These are phyloP conservation scores for Arxiozyma telluris DNA, from an alignment of 1,139 yeast genomes.

Conservation along the genomic window DNA sequence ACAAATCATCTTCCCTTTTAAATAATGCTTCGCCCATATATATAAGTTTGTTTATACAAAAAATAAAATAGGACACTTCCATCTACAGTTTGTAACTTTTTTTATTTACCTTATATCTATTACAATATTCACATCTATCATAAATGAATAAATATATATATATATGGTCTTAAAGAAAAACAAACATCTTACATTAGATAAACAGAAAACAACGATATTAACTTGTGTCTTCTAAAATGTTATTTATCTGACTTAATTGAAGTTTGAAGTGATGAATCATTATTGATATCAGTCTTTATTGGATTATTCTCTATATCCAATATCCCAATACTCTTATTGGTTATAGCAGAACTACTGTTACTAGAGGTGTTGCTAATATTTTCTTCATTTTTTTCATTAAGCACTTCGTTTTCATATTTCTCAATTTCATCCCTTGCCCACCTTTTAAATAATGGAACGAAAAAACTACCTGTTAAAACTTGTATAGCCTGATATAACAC, in stretches of 20 bases:
- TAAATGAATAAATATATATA: not conserved
- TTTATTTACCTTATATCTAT: too few relatives aligned
- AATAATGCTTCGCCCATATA: not conserved
- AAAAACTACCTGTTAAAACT: conserved; percentile 64
- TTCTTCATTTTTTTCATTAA: not conserved
- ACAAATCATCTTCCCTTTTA: not conserved
- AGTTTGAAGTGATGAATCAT: not conserved
- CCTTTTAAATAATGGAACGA: conserved; percentile 53
- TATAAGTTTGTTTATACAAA: not conserved
- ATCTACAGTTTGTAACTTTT: not conserved
- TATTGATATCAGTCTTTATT: not conserved
- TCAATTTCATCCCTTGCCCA: conserved; percentile 41
- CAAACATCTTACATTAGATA: too few relatives aligned
- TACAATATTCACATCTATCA: not conserved
- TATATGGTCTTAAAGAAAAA: too few relatives aligned
- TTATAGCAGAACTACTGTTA: not conserved
- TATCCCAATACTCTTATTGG: not conserved
- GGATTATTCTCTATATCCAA: not conserved
- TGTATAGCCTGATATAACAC: conserved; percentile 83
- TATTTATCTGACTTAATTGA: not conserved
- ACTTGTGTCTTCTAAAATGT: not conserved
- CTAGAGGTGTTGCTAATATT: not conserved
- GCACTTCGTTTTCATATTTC: conserved; percentile 6
- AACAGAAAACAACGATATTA: too few relatives aligned
- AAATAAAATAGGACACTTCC: not conserved